phyloP scores from a whole-genome alignment of 2,329 filamentous ascomycete genomes.

The Penicillium aurantiogriseum region DNA sequence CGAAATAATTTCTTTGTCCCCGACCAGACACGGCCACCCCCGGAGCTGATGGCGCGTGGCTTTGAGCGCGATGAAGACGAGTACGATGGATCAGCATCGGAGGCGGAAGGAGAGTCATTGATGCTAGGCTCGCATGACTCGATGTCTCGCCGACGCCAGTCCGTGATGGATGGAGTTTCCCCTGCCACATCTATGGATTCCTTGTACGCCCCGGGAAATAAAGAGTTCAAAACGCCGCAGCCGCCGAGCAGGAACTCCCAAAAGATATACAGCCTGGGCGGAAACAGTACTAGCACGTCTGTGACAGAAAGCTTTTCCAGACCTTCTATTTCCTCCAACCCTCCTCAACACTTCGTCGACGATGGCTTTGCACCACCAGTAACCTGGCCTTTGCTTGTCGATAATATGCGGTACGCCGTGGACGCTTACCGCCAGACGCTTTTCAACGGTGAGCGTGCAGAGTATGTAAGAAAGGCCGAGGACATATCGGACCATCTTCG shows the following conservation, averaged over 20 bases:
- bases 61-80: conserved; percentile 83
- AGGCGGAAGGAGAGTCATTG: conserved; percentile 74
- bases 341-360: conserved; percentile 85
- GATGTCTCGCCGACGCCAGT: conserved; percentile 64
- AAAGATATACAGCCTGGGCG: conserved; percentile 38
- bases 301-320: conserved; percentile 52
- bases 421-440: conserved; percentile 91
- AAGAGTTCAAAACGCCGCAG: conserved; percentile 48
- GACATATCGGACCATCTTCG: conserved; percentile 97
- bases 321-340: conserved; percentile 47
- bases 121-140: conserved; percentile 69
- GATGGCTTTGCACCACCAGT: conserved; percentile 76
- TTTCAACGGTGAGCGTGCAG: conserved; percentile 74
- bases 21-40: conserved; percentile 82
- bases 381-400: conserved; percentile 85
- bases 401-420: conserved; percentile 89
- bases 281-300: conserved; percentile 54
- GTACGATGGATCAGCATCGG: conserved; percentile 86
- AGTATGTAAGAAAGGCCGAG: conserved; percentile 92
- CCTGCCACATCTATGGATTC: conserved; percentile 91
- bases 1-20: conserved; percentile 85
- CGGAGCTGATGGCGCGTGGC: conserved; percentile 86
- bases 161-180: conserved; percentile 70
- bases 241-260: conserved; percentile 21
- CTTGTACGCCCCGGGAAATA: conserved; percentile 67